Conservation (phyloP, 148 eudicot species). For the Gaultheria prostrata region DNA sequence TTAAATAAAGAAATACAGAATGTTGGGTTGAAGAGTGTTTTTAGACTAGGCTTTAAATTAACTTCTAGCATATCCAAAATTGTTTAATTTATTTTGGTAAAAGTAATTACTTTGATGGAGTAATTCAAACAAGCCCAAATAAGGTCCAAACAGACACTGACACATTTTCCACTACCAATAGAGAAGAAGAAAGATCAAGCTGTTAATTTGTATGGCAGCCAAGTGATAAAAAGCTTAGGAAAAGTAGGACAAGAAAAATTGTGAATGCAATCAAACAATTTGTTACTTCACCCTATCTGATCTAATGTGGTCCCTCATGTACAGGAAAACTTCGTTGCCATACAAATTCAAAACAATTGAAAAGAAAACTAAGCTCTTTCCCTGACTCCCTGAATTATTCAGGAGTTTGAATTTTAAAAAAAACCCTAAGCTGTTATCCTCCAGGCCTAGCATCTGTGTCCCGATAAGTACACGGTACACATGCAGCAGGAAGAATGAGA, state of each 20-base stretch:
- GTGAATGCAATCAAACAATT: slow-evolving; percentile 17
- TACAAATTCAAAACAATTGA: not conserved
- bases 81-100: no score
- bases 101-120: no score
- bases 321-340: slow-evolving; percentile 9
- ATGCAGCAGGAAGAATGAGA: slow-evolving; percentile 3
- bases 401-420: not conserved
- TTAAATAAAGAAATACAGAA: no score
- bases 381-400: slow-evolving; percentile 1
- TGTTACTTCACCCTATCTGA: not conserved
- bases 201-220: not conserved
- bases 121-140: not conserved
- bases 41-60: no score
- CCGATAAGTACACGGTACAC: not conserved
- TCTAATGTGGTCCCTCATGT: slow-evolving; percentile 10
- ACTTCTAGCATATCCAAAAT: no score
- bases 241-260: not conserved
- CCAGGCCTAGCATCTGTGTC: not conserved
- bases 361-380: slow-evolving; percentile 11
- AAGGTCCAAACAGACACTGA: not conserved
- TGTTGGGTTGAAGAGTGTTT: no score
- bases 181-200: not conserved
- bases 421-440: not conserved
- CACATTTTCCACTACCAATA: not conserved
- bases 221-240: not conserved